These are phyloP conservation scores for Aspergillus amoenus DNA, from an alignment of 2,329 filamentous ascomycete genomes.

Conservation along the genomic window DNA sequence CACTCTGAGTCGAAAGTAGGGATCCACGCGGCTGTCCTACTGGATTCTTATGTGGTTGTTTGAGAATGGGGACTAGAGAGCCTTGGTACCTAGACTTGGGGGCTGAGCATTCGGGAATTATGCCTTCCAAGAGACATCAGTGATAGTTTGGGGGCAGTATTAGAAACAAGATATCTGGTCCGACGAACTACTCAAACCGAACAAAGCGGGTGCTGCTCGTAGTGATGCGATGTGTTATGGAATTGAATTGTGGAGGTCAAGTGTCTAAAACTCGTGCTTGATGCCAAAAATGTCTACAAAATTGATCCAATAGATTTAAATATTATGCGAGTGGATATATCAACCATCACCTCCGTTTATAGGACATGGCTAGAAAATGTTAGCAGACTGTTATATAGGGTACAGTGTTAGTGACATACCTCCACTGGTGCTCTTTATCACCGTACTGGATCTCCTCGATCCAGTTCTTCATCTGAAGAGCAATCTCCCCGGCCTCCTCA, in stretches of 20 bases:
- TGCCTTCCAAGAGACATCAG: not conserved
- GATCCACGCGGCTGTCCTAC: not conserved
- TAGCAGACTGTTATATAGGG: constrained; percentile 12
- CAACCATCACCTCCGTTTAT: not conserved
- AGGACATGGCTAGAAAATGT: constrained; percentile 22
- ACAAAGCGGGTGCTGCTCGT: not conserved
- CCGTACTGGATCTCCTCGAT: constrained; percentile 95
- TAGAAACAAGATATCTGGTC: not conserved
- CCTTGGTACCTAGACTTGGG: not conserved
- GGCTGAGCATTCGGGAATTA: not conserved
- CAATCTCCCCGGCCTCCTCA: constrained; percentile 85
- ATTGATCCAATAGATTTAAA: not conserved
- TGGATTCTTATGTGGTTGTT: not conserved
- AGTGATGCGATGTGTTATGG: too few species aligned
- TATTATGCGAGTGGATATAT: not conserved
- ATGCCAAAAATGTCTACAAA: not conserved
- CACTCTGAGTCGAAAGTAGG: not conserved
- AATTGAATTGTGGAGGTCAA: not conserved
- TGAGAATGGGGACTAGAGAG: not conserved
- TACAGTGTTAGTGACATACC: constrained; percentile 50
- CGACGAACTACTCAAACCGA: too few species aligned
- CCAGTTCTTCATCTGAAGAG: constrained; percentile 89
- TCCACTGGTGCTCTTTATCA: constrained; percentile 90
- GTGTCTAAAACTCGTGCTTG: not conserved
- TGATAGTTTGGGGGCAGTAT: not conserved